A percentile compares a stretch with the other conserved stretches of the same genome.
These are phyloP conservation scores for Seiridium cupressi DNA, from an alignment of 2,329 filamentous ascomycete genomes.

Conservation along the genomic window DNA sequence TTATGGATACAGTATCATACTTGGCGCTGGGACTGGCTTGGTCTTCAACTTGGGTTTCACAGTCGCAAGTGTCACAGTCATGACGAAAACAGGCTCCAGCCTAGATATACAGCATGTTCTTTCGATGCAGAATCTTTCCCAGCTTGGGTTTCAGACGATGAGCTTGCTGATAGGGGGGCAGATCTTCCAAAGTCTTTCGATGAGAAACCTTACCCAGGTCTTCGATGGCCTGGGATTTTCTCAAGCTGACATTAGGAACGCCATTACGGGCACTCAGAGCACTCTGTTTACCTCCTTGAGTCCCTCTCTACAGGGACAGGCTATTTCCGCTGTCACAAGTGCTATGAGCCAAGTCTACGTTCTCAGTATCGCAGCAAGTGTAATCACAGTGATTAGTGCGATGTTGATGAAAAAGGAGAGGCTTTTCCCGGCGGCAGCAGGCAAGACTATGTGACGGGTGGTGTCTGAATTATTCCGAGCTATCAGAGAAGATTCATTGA, in stretches of 20 bases:
- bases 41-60: constrained; percentile 29
- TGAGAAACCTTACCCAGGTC: constrained; percentile 17
- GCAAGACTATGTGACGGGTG: too few species aligned
- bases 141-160: constrained; percentile 14
- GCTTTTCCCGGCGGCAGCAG: constrained; percentile 14
- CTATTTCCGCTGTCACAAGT: constrained; percentile 29
- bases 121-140: constrained; percentile 12
- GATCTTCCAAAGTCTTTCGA: constrained; percentile 16
- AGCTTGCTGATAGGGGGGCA: constrained; percentile 13
- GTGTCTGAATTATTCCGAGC: too few species aligned
- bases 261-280: constrained; percentile 31
- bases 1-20: constrained; percentile 31
- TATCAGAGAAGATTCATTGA: too few species aligned
- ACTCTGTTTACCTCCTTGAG: constrained; percentile 24
- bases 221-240: constrained; percentile 25
- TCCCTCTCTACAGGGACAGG: constrained; percentile 19
- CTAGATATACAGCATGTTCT: constrained; percentile 7
- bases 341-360: background rate
- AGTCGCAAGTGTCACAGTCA: constrained; percentile 29
- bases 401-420: constrained; percentile 26
- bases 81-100: background rate
- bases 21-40: constrained; percentile 29
- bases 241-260: constrained; percentile 24
- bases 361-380: constrained; percentile 27
- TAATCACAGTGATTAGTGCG: constrained; percentile 18